Percentiles rank a stretch among this genome's conserved stretches.
phyloP scores from a whole-genome alignment of 1,284 basidiomycete species.

The Calocybe gambosa region DNA sequence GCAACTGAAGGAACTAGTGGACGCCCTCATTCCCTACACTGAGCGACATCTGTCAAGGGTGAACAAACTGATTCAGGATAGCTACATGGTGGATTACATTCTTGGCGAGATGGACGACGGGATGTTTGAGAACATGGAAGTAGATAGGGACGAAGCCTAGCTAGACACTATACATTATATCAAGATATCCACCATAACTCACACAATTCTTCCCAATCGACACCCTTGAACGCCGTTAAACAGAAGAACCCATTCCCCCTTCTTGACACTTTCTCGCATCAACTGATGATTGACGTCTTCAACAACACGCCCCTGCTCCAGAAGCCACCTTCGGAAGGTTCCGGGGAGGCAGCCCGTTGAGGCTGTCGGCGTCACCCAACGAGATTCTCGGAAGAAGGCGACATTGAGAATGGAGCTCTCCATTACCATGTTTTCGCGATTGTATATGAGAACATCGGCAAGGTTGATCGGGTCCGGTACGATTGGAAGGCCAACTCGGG shows the following conservation, averaged over 20 bases:
- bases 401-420: constrained; percentile 68
- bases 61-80: constrained; percentile 87
- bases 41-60: constrained; percentile 85
- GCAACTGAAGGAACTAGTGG: constrained; percentile 70
- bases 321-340: constrained; percentile 57
- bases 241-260: constrained; percentile 59
- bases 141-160: constrained; percentile 24
- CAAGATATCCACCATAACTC: too few species aligned
- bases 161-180: background rate
- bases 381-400: constrained; percentile 47
- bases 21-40: constrained; percentile 88
- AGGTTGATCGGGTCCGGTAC: constrained; percentile 18
- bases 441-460: constrained; percentile 62
- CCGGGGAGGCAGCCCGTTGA: constrained; percentile 64
- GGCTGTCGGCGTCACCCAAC: constrained; percentile 61
- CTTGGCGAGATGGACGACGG: constrained; percentile 89
- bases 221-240: constrained; percentile 71
- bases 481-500: constrained; percentile 41
- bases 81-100: constrained; percentile 90
- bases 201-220: constrained; percentile 40
- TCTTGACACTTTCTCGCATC: constrained; percentile 34
- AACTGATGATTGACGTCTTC: constrained; percentile 39
- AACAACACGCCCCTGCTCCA: constrained; percentile 49
- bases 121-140: constrained; percentile 49
- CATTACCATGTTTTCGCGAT: constrained; percentile 40